Base-by-base conservation (phyloP, 768 basidiomycete genomes). In the Amanita polypyramis region DNA sequence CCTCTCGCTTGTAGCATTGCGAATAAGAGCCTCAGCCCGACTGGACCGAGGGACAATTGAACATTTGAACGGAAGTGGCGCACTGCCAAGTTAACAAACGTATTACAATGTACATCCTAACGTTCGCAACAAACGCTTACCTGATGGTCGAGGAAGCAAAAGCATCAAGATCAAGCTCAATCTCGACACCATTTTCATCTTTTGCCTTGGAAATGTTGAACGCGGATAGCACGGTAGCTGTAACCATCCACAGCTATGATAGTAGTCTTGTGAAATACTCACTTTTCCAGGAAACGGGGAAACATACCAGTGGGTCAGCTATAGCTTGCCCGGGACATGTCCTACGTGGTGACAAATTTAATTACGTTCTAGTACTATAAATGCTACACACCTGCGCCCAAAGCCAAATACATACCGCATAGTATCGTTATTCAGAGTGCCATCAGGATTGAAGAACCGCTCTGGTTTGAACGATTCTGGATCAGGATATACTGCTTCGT, bases 211-310 rank as follows among this genome's bases (percentile, higher is more conserved):
- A 42, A 25, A 68, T 60, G 14, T 61, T 51, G 51, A 64, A 66
- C 1, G 60, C 56, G 3, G 64, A 52, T 10, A 70, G 54, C 2
- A 65, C 54, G 3, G 61, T 61, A 9, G 63, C 62, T 9, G 58
- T 51, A 3, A 58, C 54, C 12, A 43, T 6, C 41, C 41, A 43
- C n/a, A 43, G 11, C 41, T 43, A 15, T 14, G 30, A 66, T 58
- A 55, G 61, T 10, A 64, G 17, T 2, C 59, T 55, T 4, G 60
- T 36, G 15, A 17, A 15, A 56, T 3, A 52, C 39, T 4, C 58
- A 65, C 50, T 68, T 58, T 35, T 62, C 57, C 25, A 47, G 42
- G 1, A 64, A 69, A n/a, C 62, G 61, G 49, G 65, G 66, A 15
- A 60, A 63, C 42, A 23, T 17, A 20, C 20, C 36, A 34, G 5